Percentiles rank a stretch among this genome's conserved stretches.
Conservation (phyloP, 805 yeast genomes). For the Candida berthetii region DNA sequence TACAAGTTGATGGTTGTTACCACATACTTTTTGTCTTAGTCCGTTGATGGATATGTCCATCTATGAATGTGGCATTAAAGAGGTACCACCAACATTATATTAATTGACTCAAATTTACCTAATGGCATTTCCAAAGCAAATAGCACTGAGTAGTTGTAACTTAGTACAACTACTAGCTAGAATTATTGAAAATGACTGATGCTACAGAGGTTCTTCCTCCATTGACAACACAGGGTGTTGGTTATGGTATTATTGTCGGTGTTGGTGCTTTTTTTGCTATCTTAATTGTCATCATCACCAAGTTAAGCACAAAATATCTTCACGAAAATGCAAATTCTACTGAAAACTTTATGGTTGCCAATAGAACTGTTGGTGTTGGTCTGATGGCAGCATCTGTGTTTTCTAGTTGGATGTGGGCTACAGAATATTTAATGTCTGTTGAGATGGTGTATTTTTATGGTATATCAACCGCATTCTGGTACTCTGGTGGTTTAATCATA, state of each 20-base stretch:
- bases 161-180: too few relatives aligned
- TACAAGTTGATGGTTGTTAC: too few relatives aligned
- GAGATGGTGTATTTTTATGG: slow-evolving; percentile 24
- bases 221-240: slow-evolving; percentile 54
- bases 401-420: slow-evolving; percentile 33
- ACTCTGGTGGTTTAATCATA: slow-evolving; percentile 19
- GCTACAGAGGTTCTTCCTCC: neutral
- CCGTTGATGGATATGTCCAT: too few relatives aligned
- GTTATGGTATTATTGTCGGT: slow-evolving; percentile 80
- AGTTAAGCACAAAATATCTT: slow-evolving; percentile 28
- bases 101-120: too few relatives aligned
- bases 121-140: too few relatives aligned
- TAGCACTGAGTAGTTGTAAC: too few relatives aligned
- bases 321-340: slow-evolving; percentile 18
- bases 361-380: slow-evolving; percentile 36
- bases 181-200: too few relatives aligned
- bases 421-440: slow-evolving; percentile 25
- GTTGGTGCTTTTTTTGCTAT: slow-evolving; percentile 46
- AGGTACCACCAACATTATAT: too few relatives aligned
- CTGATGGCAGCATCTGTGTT: slow-evolving; percentile 36
- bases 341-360: slow-evolving; percentile 39
- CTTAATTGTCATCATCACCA: slow-evolving; percentile 33
- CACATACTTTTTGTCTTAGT: too few relatives aligned
- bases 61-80: too few relatives aligned
- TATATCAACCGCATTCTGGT: slow-evolving; percentile 24